Conservation (phyloP, 306 rosid species). For the Rosa persica region DNA sequence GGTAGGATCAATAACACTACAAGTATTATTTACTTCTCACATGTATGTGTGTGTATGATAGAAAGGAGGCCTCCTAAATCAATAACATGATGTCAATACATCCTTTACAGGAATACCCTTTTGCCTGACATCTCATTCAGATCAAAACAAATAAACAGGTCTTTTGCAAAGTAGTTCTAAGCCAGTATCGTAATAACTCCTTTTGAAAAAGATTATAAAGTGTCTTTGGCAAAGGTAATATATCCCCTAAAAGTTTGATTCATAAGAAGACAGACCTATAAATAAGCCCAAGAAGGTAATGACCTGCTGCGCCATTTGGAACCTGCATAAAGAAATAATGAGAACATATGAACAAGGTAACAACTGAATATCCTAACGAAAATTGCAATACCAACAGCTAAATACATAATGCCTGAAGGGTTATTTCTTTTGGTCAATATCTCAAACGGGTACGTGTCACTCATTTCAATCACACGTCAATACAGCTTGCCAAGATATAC, state of each 20-base stretch:
- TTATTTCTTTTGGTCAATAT: background rate
- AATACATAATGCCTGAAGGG: background rate
- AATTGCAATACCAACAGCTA: background rate
- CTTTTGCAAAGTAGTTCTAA: too few relatives aligned
- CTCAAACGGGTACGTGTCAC: background rate
- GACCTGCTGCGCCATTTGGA: constrained; percentile 99
- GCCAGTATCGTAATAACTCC: too few relatives aligned
- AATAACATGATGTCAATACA: too few relatives aligned
- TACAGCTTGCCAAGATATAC: background rate
- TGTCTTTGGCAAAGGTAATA: background rate
- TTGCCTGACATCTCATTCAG: too few relatives aligned
- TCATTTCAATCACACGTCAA: background rate
- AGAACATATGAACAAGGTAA: background rate
- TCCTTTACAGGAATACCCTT: too few relatives aligned
- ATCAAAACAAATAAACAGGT: too few relatives aligned
- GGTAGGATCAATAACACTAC: background rate
- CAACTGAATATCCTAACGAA: background rate
- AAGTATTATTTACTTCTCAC: too few relatives aligned
- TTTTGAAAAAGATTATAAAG: too few relatives aligned
- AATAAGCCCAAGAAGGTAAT: constrained; percentile 87
- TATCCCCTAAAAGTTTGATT: background rate
- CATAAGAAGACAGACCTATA: constrained; percentile 67
- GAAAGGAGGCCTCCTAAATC: too few relatives aligned
- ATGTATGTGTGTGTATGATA: too few relatives aligned
- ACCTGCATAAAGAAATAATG: constrained; percentile 51